These are phyloP conservation scores for Hyphopichia burtonii DNA, from an alignment of 1,139 yeast species.

Conservation along the genomic window DNA sequence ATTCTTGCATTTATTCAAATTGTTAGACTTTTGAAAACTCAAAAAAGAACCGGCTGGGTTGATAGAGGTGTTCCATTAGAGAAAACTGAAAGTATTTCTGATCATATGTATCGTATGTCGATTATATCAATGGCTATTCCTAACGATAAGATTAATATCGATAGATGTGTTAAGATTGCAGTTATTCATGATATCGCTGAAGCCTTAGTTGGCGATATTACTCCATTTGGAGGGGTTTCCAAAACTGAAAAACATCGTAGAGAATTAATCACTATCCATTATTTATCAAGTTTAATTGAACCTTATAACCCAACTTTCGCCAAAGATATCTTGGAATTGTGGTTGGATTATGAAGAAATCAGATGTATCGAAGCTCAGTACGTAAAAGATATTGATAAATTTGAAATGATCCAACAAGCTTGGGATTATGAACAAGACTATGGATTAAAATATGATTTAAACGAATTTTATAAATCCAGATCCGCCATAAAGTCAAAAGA, in stretches of 20 bases:
- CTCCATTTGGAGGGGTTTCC: slow-evolving; percentile 76
- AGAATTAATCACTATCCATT: slow-evolving; percentile 72
- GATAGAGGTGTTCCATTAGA: slow-evolving; percentile 60
- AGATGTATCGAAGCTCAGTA: slow-evolving; percentile 80
- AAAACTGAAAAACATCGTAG: slow-evolving; percentile 75
- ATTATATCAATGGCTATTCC: slow-evolving; percentile 75
- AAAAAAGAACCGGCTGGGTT: slow-evolving; percentile 92
- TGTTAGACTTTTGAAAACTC: slow-evolving; percentile 71
- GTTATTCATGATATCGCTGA: slow-evolving; percentile 95
- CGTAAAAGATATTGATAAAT: slow-evolving; percentile 93
- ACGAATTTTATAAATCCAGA: slow-evolving; percentile 69
- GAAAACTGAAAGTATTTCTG: slow-evolving; percentile 73
- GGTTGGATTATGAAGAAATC: slow-evolving; percentile 91
- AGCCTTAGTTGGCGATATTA: slow-evolving; percentile 89
- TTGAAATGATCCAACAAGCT: slow-evolving; percentile 86
- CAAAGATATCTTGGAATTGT: slow-evolving; percentile 63
- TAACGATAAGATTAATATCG: slow-evolving; percentile 27
- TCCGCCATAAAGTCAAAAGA: slow-evolving; percentile 68
- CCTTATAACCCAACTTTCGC: slow-evolving; percentile 68
- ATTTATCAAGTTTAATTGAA: slow-evolving; percentile 57
- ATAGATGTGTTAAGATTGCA: slow-evolving; percentile 81
- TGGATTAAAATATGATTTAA: slow-evolving; percentile 55
- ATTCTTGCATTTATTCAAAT: slow-evolving; percentile 75
- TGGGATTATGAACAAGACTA: slow-evolving; percentile 80
- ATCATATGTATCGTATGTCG: slow-evolving; percentile 97